Evolutionary conservation across 2,329 filamentous ascomycete species (phyloP).

Genomic region (Blastomyces emzantsi): DNA sequence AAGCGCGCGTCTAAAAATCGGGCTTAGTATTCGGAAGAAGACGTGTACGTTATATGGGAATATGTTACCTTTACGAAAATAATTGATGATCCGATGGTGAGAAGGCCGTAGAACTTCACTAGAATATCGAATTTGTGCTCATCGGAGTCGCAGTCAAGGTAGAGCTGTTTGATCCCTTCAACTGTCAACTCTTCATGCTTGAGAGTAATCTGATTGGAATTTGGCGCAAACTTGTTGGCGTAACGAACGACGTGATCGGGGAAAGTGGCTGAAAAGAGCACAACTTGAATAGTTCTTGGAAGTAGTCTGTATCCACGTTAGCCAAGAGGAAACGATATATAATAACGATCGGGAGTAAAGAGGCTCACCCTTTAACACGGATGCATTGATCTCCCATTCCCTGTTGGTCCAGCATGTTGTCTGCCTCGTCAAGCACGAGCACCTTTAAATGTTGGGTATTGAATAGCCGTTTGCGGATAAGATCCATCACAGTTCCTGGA

Average conservation of each 20-base stretch:
- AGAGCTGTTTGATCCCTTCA: conserved; percentile 95
- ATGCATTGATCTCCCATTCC: conserved; percentile 92
- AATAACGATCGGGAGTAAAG: not conserved
- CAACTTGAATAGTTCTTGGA: conserved; percentile 67
- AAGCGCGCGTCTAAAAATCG: conserved; percentile 61
- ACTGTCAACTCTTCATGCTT: conserved; percentile 89
- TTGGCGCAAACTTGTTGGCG: conserved; percentile 73
- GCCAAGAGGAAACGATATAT: conserved; percentile 20
- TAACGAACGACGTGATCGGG: conserved; percentile 78
- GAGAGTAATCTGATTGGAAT: conserved; percentile 77
- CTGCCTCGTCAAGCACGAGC: conserved; percentile 89
- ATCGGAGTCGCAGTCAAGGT: conserved; percentile 81
- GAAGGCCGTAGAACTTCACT: conserved; percentile 86
- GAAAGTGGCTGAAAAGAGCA: conserved; percentile 93
- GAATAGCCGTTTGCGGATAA: conserved; percentile 68
- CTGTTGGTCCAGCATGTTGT: conserved; percentile 97
- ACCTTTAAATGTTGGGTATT: conserved; percentile 64
- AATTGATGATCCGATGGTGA: conserved; percentile 95
- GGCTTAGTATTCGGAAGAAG: conserved; percentile 1
- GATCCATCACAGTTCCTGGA: conserved; percentile 83
- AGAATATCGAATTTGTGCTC: conserved; percentile 79
- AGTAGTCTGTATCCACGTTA: conserved; percentile 51
- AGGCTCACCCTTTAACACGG: conserved; percentile 70
- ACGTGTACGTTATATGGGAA: conserved; percentile 19
- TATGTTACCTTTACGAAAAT: conserved; percentile 78